A percentile compares a stretch with the other conserved stretches of the same genome.
These are phyloP conservation scores for Acidiella bohemica DNA, from an alignment of 495 filamentous ascomycete genomes.

Conservation along the genomic window DNA sequence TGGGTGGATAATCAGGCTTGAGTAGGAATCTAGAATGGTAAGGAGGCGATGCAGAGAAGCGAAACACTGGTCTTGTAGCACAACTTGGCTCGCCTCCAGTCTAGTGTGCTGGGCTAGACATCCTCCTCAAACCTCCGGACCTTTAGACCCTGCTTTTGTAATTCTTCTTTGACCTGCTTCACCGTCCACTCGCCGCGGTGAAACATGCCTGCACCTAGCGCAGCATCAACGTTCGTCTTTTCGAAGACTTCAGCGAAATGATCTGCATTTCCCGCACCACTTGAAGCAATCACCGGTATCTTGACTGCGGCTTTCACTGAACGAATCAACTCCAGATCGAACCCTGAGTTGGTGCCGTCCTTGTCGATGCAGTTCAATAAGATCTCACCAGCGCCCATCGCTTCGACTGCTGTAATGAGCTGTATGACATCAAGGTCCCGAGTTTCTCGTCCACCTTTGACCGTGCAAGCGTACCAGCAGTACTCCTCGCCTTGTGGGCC, in stretches of 20 bases:
- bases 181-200: conserved; percentile 93
- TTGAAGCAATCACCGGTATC: conserved; percentile 92
- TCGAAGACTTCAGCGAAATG: conserved; percentile 89
- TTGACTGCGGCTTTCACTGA: conserved; percentile 70
- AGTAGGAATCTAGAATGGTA: no score
- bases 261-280: conserved; percentile 74
- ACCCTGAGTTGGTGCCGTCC: conserved; percentile 88
- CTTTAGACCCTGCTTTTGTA: conserved; percentile 55
- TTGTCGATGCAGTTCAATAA: conserved; percentile 95
- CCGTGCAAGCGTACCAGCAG: conserved; percentile 97
- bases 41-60: no score
- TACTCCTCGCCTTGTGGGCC: conserved; percentile 65
- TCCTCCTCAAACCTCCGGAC: conserved; percentile 59
- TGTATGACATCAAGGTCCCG: conserved; percentile 83
- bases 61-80: no score
- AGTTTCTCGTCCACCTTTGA: conserved; percentile 85
- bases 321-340: conserved; percentile 81
- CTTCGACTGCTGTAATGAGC: conserved; percentile 77
- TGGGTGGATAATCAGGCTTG: conserved; percentile 38
- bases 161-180: conserved; percentile 75
- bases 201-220: conserved; percentile 93
- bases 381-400: conserved; percentile 91
- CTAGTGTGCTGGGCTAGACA: no score
- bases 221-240: conserved; percentile 77
- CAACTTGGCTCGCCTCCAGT: no score